Conservation (phyloP, 1,284 basidiomycete genomes). For the Austroboletus niveus region DNA sequence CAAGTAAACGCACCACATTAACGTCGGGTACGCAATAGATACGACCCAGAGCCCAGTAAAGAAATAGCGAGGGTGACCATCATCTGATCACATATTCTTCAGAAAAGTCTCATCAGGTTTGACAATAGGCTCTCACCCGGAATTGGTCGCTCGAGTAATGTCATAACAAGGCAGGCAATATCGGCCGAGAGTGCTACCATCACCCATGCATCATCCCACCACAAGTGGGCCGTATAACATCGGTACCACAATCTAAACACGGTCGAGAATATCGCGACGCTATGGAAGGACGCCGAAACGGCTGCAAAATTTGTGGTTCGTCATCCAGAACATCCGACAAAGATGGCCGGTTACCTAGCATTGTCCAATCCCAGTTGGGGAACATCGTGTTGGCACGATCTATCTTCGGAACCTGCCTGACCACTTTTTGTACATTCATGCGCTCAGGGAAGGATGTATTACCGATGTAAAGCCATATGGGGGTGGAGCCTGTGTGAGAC, state of each 20-base stretch:
- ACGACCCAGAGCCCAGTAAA: conserved; percentile 14
- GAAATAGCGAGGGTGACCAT: conserved; percentile 8
- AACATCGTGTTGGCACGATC: background rate
- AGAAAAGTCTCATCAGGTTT: background rate
- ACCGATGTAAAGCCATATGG: background rate
- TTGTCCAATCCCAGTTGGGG: conserved; percentile 2
- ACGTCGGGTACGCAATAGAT: conserved; percentile 17
- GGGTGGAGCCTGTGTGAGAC: background rate
- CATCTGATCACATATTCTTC: conserved; percentile 2
- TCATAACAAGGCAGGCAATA: background rate
- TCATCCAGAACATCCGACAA: background rate
- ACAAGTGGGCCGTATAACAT: conserved; percentile 9
- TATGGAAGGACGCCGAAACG: conserved; percentile 4
- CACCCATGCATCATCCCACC: conserved; percentile 22
- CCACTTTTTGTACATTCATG: background rate
- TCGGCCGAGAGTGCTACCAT: conserved; percentile 11
- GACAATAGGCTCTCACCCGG: background rate
- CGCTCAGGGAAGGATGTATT: background rate
- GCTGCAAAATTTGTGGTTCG: conserved; percentile 2
- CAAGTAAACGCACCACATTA: conserved; percentile 27
- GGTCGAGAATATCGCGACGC: conserved; percentile 12
- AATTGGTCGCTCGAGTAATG: background rate
- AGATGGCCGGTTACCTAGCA: background rate
- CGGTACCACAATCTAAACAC: conserved; percentile 19
- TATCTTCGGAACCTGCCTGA: background rate